Evolutionary conservation across 2,329 filamentous ascomycete genomes (phyloP), one percentile per base, ranked within the genome.

Genomic region (Colletotrichum caudatum): DNA sequence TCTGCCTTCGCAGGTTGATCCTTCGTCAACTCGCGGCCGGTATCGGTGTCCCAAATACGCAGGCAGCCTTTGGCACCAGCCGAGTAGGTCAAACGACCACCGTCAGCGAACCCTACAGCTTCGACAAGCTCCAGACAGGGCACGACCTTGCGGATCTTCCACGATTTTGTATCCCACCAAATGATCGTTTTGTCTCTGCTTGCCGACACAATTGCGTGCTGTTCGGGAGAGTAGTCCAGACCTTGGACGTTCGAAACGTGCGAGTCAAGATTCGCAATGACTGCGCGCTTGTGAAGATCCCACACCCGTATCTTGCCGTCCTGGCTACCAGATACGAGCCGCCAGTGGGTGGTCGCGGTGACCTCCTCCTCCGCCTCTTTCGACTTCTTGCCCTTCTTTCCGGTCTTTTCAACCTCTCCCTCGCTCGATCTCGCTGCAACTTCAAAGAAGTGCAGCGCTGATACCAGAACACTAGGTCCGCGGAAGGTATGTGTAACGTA

Each of bases 401-500:
- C 80, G 75, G 83, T 81, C 69, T 80, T 78, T 69, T 81, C 77
- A 73, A 75, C 86, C 41, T 83, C 81, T 16, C 78, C 79, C 14
- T 84, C 83, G 51, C 75, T 78, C 14, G 81, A 78, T 54, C 78
- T 77, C 14, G 83, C 79, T 33, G 91, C 86, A 20, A 93, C 85
- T 78, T 97, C 92, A 80, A 98, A 99, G 82, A 99, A 98, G 76
- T 92, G 92, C 23, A 99, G 85, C 0, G 96, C 94, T 16, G 96
- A 97, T 5, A 99, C 90, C 29, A 99, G 88, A 12, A 96, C 95
- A 71, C 94, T 94, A 68, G 97, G 95, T 1, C 95, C 95, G 76
- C 95, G 93, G 81, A 99, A 97, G 0, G 94, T 97, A 81, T 99
- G 96, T 37, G 97, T 99, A 41, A 94, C 91, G 81, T 93, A 98